Evolutionary conservation across 139 green algal genomes (phyloP).

Genomic region (Diplosphaera chodatii): DNA sequence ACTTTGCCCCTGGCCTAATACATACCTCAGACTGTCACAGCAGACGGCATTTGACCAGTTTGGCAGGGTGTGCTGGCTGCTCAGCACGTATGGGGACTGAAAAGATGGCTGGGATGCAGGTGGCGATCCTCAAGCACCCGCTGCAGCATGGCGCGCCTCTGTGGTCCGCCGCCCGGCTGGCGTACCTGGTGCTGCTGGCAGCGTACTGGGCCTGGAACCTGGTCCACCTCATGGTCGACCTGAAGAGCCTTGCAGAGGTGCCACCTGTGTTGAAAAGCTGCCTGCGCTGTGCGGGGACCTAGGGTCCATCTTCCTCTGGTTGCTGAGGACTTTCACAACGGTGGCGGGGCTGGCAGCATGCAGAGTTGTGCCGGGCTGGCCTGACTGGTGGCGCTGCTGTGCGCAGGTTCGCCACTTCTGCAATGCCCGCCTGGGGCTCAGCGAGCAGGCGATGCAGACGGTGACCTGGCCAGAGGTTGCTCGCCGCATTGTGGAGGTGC

Average conservation of each 20-base stretch:
- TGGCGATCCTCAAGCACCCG: constrained; percentile 35
- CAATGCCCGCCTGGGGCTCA: constrained; percentile 62
- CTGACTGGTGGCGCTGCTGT: no score
- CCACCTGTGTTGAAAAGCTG: no score
- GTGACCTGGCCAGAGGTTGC: constrained; percentile 86
- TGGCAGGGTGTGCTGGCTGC: no score
- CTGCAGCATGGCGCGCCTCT: constrained; percentile 31
- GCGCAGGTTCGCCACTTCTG: constrained; percentile 50
- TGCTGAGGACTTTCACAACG: no score
- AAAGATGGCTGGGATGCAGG: constrained; percentile 21
- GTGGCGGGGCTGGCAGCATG: no score
- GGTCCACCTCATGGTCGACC: constrained; percentile 46
- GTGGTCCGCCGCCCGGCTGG: constrained; percentile 37
- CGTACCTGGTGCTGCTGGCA: constrained; percentile 72
- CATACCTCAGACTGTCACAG: no score
- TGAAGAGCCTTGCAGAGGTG: constrained; percentile 47
- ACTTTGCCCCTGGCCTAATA: no score
- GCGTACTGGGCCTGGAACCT: constrained; percentile 37
- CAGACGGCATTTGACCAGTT: no score
- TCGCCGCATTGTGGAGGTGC: constrained; percentile 62
- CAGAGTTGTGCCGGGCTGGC: no score
- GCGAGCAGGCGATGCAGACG: constrained; percentile 54
- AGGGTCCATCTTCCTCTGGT: no score
- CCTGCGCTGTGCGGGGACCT: no score
- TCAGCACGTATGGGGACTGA: no score